Conservation (phyloP, 345 rosid genomes). For the Hibiscus trionum region DNA sequence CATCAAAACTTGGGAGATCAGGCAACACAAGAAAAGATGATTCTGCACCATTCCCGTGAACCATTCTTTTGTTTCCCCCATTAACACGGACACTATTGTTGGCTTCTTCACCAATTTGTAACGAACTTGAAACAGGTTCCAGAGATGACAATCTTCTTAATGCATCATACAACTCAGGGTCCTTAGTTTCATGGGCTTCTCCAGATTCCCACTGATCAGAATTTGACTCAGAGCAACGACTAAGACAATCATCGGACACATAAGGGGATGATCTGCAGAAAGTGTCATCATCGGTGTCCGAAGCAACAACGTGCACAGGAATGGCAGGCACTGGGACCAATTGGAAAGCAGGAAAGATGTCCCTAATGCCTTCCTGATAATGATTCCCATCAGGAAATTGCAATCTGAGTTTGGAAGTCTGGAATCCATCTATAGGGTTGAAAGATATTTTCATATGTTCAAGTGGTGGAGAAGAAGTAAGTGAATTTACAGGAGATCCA, state of each 20-base stretch:
- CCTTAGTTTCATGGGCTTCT: constrained; percentile 36
- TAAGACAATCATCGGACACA: constrained; percentile 58
- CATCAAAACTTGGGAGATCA: constrained; percentile 55
- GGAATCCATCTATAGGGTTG: constrained; percentile 53
- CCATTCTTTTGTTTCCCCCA: constrained; percentile 10
- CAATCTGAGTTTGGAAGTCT: constrained; percentile 59
- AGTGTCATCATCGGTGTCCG: constrained; percentile 73
- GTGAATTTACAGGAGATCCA: constrained; percentile 34
- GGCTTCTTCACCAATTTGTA: constrained; percentile 20
- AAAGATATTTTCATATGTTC: constrained; percentile 89
- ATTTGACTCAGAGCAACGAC: constrained; percentile 54
- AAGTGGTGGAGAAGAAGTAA: constrained; percentile 78
- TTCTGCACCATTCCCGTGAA: constrained; percentile 34
- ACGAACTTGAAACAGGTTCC: constrained; percentile 36
- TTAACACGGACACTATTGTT: constrained; percentile 11
- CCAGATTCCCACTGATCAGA: constrained; percentile 87
- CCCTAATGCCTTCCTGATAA: constrained; percentile 28
- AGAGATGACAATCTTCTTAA: constrained; percentile 26
- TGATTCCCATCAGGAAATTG: constrained; percentile 51
- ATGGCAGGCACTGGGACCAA: constrained; percentile 63
- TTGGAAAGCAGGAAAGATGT: constrained; percentile 76
- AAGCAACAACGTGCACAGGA: constrained; percentile 28
- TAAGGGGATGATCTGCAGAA: constrained; percentile 75
- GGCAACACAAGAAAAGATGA: constrained; percentile 21
- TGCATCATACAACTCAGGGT: constrained; percentile 41